These are phyloP conservation scores for Mrakiaceae sp. DNA, from an alignment of 1,284 basidiomycete genomes.

Conservation along the genomic window DNA sequence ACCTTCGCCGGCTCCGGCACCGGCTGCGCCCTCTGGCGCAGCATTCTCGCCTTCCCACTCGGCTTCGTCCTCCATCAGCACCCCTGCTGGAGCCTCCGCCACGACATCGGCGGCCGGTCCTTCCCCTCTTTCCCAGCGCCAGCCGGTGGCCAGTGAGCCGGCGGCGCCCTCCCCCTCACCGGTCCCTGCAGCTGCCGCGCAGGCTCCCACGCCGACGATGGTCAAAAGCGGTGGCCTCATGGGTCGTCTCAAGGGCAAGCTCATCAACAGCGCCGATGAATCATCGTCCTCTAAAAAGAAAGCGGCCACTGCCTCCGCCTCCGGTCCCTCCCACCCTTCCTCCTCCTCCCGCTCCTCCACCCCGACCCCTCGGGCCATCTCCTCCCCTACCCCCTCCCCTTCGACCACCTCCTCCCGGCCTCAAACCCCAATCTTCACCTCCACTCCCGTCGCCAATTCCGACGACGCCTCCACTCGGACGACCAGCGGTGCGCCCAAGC, in stretches of 20 bases:
- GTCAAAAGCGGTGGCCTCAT: constrained; percentile 49
- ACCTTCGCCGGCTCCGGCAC: neutral
- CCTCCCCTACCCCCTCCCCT: constrained; percentile 21
- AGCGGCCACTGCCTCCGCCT: constrained; percentile 14
- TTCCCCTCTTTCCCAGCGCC: constrained; percentile 3
- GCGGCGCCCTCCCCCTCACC: neutral
- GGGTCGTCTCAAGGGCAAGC: constrained; percentile 52
- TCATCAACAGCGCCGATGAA: constrained; percentile 22
- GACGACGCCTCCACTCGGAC: constrained; percentile 22
- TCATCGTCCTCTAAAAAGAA: constrained; percentile 20
- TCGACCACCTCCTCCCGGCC: constrained; percentile 11
- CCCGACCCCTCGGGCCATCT: constrained; percentile 11
- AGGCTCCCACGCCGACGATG: constrained; percentile 36
- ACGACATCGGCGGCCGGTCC: neutral
- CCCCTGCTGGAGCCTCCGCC: neutral
- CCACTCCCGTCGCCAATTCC: constrained; percentile 17
- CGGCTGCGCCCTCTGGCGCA: neutral
- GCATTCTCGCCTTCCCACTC: neutral
- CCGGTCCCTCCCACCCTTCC: neutral
- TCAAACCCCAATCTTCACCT: constrained; percentile 18
- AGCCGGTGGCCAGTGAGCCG: neutral
- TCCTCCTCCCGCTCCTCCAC: constrained; percentile 14
- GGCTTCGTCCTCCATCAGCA: neutral
- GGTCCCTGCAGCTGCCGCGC: neutral
- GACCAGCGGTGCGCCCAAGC: constrained; percentile 24